Evolutionary conservation across 768 basidiomycete genomes (phyloP), one percentile per base, ranked within the genome.

Genomic region (Suillus fuscotomentosus): DNA sequence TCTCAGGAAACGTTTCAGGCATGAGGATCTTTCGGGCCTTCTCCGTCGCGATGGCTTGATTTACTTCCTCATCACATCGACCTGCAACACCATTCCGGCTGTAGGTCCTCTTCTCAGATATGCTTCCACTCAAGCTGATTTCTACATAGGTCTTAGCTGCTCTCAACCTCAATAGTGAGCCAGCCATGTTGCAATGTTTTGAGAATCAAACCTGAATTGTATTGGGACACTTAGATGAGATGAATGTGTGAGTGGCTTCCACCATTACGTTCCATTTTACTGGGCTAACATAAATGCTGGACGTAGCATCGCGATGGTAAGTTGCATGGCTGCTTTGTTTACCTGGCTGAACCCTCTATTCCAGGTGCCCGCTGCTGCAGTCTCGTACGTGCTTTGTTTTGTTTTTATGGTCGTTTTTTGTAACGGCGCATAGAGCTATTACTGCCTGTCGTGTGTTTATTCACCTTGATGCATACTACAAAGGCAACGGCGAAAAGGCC

Each of bases 1-100:
- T 1, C 78, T 90, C 36, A 77, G 82, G 53, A 79, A 78, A 65
- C 70, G 66, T 60, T 69, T 68, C 31, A 79, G 81, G 47, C 84
- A 83, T 68, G 87, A 85, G 5, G 85, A 82, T 65, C 79, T 91
- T n/a, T 89, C 88, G 82, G 81, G 83, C 68, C 74, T 92, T 55
- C 83, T 92, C 60, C 89, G 90, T 76, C 81, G 83, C n/a, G 89
- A 91, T 68, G 90, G 90, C 22, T 77, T 92, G 53, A 84, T 89
- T 7, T 90, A 87, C 71, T 90, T 90, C 70, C 64, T 89, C 34
- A 77, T 88, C 47, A 84, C 88, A 1, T 90, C 88, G 66, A 79
- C 84, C 17, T 87, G 82, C 60, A 91, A 90, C 67, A 83, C 84
- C 64, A 79, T 89, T 60, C 89, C 89, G 42, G 90, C 90, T 24